phyloP scores from a whole-genome alignment of 1,139 yeast genomes.

The Suhomyces bolitotheri region DNA sequence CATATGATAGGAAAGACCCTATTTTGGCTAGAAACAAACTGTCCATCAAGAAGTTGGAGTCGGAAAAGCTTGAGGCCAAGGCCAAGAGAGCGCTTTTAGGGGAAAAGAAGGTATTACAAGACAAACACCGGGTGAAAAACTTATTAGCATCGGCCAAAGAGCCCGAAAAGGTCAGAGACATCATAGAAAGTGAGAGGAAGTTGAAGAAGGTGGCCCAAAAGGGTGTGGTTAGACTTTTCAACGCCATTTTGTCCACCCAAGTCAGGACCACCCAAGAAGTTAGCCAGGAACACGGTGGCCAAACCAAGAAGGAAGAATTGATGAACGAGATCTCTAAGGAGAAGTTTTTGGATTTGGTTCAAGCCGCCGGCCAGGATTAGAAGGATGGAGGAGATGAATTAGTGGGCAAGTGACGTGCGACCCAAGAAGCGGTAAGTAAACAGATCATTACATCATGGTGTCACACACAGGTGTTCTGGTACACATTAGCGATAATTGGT shows the following conservation, averaged over 20 bases:
- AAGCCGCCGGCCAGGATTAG: conserved; percentile 64
- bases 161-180: conserved; percentile 52
- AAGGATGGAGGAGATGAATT: background rate
- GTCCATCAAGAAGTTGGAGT: conserved; percentile 70
- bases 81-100: conserved; percentile 70
- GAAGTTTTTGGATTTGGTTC: conserved; percentile 83
- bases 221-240: conserved; percentile 90
- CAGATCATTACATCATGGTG: no score
- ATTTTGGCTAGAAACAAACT: conserved; percentile 79
- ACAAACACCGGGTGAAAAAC: conserved; percentile 65
- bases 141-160: conserved; percentile 63
- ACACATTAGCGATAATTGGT: no score
- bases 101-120: conserved; percentile 70
- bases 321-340: conserved; percentile 85
- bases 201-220: conserved; percentile 85
- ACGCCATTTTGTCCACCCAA: conserved; percentile 87
- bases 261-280: conserved; percentile 51
- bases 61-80: conserved; percentile 78
- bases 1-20: conserved; percentile 86
- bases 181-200: conserved; percentile 67
- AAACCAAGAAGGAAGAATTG: conserved; percentile 57
- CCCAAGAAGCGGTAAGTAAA: no score
- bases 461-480: no score
- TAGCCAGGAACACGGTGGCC: conserved; percentile 36
- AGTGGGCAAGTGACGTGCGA: no score